Evolutionary conservation across 2,329 filamentous ascomycete species (phyloP), one percentile per base, ranked within the genome.

Genomic region (Trichoderma atrobrunneum): DNA sequence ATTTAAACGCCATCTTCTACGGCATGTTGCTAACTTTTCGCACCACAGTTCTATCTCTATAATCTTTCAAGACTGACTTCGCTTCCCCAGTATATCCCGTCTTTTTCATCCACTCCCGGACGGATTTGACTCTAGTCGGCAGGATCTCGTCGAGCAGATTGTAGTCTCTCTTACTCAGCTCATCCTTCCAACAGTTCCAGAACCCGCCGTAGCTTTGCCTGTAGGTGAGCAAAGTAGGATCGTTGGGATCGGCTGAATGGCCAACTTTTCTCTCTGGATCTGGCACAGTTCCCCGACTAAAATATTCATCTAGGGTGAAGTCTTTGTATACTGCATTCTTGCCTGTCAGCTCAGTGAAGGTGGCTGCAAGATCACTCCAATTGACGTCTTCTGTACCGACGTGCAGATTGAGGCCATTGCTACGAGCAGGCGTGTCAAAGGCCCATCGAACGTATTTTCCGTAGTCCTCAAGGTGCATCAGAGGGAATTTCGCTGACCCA

Each of bases 181-280:
- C 24, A 57, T 67, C 48, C 24, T 67, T 67, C 64, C 64, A 67
- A 8, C 32, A 32, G n/a, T 36, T 67, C 64, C 48, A 67, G n/a
- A 67, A 67, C 5, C 64, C 64, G 5, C 48, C 30, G 2, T 56
- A 67, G 64, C 39, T 67, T 28, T 67, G 48, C 18, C 64, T 51
- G 8, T 36, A 67, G 5, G 64, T 67, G 28, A 56, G 34, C 6
- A 67, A 24, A 26, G 64, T 67, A 5, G 64, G n/a, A n/a, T 67
- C 26, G 2, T 67, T 26, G 6, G 16, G 24, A 28, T 67, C 48
- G 2, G 64, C 28, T 14, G 64, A 36, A 36, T 67, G 64, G 32
- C 61, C 61, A 39, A 64, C 2, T 1, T 30, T 51, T 18, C 18
- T 30, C 7, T 64, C 61, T 28, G 61, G 61, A 12, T 64, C n/a